Base-by-base conservation (phyloP, 1,139 yeast genomes). In the Scheffersomyces parashehatae region DNA sequence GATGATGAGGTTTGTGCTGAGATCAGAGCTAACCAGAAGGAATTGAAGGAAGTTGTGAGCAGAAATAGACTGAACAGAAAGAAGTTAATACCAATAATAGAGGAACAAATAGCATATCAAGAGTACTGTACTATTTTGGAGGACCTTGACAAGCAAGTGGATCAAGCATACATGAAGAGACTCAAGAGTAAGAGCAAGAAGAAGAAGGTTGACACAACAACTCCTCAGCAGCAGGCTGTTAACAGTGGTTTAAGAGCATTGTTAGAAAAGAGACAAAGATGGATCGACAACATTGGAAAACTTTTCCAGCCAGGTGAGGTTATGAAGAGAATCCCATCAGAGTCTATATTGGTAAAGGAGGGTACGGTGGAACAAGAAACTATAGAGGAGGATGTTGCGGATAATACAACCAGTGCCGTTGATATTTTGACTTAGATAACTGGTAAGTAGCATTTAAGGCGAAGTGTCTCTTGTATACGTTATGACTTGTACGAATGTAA, bases 1-100 rank as follows among this genome's bases (percentile, higher is more conserved):
- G 99, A 95, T 63, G 99, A 95, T 64, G 99, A 95, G 63, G 82
- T 95, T 6, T 85, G 96, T 51, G 83, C 86, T 0, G 98, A 93
- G 58, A 70, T 93, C 49, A 74, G 99, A 48, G 64, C 67, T 20
- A 68, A 91, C 41, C 98, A 95, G 59, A 70, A 71, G 37, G 83
- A 87, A 47, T 70, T 95, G 45, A 79, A 77, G 48, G 78, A 75
- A 28, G 83, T 85, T 0, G 78, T 84, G 3, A 72, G 70, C 28
- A 70, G 81, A 45, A 93, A 95, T 60, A 77, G 83, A 48, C 80
- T 79, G 46, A 75, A 91, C 48, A 88, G 88, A 59, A 77, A 81
- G 50, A 69, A 73, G 37, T 63, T 95, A 40, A 68, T 84, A 26
- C 95, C 96, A 0, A 56, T 85, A 0, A 77, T 91, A n/a, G 93